These are phyloP conservation scores for Pyrenochaeta sp. DNA, from an alignment of 2,329 filamentous ascomycete genomes.

Conservation along the genomic window DNA sequence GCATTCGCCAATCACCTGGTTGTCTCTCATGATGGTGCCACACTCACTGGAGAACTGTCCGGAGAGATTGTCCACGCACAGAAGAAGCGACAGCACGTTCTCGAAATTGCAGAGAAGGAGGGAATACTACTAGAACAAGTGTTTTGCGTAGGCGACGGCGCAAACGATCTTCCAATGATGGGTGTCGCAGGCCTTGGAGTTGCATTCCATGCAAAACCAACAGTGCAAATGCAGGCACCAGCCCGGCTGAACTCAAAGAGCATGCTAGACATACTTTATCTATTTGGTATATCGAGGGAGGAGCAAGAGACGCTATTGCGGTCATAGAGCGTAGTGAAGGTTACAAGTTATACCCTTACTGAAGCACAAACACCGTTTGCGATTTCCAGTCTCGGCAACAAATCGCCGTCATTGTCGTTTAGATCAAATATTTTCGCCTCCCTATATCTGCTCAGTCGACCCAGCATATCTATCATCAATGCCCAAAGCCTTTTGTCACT, in stretches of 20 bases:
- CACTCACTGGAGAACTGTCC: conserved; percentile 75
- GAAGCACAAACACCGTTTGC: background rate
- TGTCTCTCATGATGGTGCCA: conserved; percentile 61
- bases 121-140: conserved; percentile 71
- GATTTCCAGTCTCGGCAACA: too few relatives aligned
- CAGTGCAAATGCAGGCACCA: conserved; percentile 79
- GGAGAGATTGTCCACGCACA: conserved; percentile 79
- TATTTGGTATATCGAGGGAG: conserved; percentile 75
- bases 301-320: conserved; percentile 64
- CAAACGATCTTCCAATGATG: conserved; percentile 86
- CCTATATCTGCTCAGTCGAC: too few relatives aligned
- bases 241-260: conserved; percentile 75
- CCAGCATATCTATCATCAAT: too few relatives aligned
- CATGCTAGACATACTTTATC: conserved; percentile 74
- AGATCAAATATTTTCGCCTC: too few relatives aligned
- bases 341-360: background rate
- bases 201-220: conserved; percentile 84
- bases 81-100: conserved; percentile 75
- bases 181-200: conserved; percentile 77
- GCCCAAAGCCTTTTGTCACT: too few relatives aligned
- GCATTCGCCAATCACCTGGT: conserved; percentile 87
- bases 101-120: conserved; percentile 75
- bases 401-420: too few relatives aligned
- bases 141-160: conserved; percentile 81
- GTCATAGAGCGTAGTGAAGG: background rate